Percentiles rank a stretch among this genome's conserved stretches.
Conservation (phyloP, 345 rosid genomes). For the Populus euphratica region DNA sequence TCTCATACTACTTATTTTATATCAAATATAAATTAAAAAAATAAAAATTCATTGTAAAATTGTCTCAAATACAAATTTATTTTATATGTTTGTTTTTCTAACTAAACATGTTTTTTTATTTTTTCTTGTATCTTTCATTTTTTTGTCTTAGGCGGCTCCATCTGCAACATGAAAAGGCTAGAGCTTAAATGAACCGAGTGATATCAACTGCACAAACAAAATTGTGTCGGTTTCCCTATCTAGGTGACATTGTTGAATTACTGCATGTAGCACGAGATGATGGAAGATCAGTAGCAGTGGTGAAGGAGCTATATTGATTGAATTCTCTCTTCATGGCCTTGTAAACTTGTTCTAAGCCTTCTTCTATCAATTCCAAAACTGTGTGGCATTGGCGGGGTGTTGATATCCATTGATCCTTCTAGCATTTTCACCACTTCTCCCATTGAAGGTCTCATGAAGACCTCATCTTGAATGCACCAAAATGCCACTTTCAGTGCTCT, state of each 20-base stretch:
- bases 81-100: no score
- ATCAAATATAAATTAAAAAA: no score
- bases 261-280: conserved; percentile 78
- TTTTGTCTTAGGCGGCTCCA: no score
- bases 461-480: conserved; percentile 39
- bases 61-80: no score
- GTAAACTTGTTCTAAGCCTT: conserved; percentile 79
- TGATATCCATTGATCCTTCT: conserved; percentile 38
- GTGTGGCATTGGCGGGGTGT: conserved; percentile 82
- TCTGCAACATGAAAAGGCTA: no score
- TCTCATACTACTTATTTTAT: no score
- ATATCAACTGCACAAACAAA: no score
- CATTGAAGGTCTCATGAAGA: conserved; percentile 29
- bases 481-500: conserved; percentile 25
- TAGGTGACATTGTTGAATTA: conserved; percentile 86
- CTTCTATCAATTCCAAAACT: conserved; percentile 68
- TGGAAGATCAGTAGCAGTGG: conserved; percentile 31
- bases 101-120: no score
- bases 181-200: no score
- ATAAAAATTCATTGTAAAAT: no score
- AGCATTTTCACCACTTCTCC: conserved; percentile 31
- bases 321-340: conserved; percentile 77
- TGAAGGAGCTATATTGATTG: conserved; percentile 53
- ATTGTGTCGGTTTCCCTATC: conserved; percentile 29
- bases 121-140: no score